Evolutionary conservation across 805 yeast species (phyloP).

Genomic region (Metschnikowia anglica): DNA sequence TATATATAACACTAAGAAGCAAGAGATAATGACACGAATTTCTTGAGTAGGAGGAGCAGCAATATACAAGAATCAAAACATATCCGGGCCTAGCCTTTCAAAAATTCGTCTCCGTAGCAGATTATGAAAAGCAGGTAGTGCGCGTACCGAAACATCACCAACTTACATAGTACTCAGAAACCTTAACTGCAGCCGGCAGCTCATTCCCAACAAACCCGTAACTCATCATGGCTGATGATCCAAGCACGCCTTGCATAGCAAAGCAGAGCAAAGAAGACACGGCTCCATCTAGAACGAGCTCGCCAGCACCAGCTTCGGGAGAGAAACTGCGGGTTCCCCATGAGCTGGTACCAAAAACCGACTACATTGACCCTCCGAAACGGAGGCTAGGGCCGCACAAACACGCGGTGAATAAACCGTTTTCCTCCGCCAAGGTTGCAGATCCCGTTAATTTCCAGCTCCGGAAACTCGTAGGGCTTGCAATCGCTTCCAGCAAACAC

Average conservation of each 20-base stretch:
- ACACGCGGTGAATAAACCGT: constrained; percentile 7
- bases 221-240: neutral
- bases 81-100: no score
- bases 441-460: constrained; percentile 30
- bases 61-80: no score
- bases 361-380: constrained; percentile 15
- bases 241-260: neutral
- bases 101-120: no score
- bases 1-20: no score
- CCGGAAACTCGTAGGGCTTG: constrained; percentile 28
- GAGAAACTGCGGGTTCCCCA: neutral
- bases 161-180: no score
- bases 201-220: no score
- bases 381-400: constrained; percentile 12
- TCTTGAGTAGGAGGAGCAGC: no score
- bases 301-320: neutral
- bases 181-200: neutral
- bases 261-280: neutral
- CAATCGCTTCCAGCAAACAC: constrained; percentile 22
- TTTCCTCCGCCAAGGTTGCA: neutral
- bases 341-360: neutral
- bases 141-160: constrained; percentile 13
- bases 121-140: no score
- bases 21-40: no score
- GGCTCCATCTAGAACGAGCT: neutral